Evolutionary conservation across 495 filamentous ascomycete genomes (phyloP), one percentile per base, ranked within the genome.

Genomic region (Hypoxylon fragiforme): DNA sequence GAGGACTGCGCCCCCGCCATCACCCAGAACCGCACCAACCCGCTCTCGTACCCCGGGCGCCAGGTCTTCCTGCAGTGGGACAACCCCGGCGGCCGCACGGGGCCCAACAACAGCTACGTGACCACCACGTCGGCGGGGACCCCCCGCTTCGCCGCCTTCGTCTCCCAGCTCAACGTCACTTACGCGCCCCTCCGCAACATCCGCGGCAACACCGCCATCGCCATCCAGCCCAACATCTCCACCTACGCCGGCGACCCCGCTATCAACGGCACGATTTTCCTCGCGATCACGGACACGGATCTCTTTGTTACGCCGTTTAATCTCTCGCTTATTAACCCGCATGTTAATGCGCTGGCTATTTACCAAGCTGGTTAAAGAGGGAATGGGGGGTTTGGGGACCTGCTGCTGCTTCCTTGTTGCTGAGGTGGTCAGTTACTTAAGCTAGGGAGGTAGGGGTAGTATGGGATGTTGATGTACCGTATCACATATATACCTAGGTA

Each of bases 111-210:
- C 65, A 85, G 78, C 60, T 95, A 95, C 62, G 60, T 90, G 14
- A 95, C 91, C 0, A 71, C 78, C 4, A 76, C 74, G 0, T 67
- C 54, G 0, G 88, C 85, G 3, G 79, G 80, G 1, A 53, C 63
- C 2, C 85, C 89, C 0, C 66, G 68, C 32, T 96, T 78, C 31
- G 91, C 91, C 1, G 80, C 80, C 0, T 96, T 89, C 90, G 81
- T 87, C 7, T 77, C 73, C n/a, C 91, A 95, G 79, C 72, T 95
- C 24, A 95, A 96, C 57, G 75, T 90, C 18, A 95, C 91, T 0
- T 95, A 95, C 67, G 83, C 89, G 1, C 75, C 84, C 0, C 69
- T 95, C 54, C 78, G 68, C 3, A 64, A 85, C 42, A 73, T 77
- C 1, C 70, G 75, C 4, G 68, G 71, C 13, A 82, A 80, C 44